Evolutionary conservation across 352 stramenopile species (phyloP).

Genomic region (Globisporangium perplexum): DNA sequence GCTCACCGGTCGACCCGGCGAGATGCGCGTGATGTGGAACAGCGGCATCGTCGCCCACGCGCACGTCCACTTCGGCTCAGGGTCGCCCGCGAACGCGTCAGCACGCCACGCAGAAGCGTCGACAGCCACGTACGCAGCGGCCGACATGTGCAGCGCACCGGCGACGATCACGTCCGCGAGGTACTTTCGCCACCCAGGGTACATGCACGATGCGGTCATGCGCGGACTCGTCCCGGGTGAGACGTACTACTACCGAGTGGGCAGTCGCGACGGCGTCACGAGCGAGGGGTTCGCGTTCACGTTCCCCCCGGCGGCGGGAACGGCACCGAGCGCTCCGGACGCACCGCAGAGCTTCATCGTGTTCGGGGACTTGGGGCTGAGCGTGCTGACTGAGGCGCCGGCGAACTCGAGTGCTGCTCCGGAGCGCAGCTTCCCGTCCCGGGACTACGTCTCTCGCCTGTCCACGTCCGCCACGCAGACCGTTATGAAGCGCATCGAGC

Average conservation of each 20-base stretch:
- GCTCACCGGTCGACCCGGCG: conserved; percentile 9
- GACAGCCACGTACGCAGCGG: conserved; percentile 14
- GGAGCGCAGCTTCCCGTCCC: neutral
- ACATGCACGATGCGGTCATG: conserved; percentile 28
- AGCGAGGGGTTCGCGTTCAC: conserved; percentile 23
- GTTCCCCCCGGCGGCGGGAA: conserved; percentile 13
- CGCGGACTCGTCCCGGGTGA: conserved; percentile 13
- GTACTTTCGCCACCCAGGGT: conserved; percentile 29
- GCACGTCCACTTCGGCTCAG: conserved; percentile 27
- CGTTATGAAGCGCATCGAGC: neutral
- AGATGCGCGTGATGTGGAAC: conserved; percentile 58
- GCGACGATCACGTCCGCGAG: conserved; percentile 13
- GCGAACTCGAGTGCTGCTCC: neutral
- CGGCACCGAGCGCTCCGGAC: neutral
- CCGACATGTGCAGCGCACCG: conserved; percentile 22
- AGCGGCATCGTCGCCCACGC: conserved; percentile 29
- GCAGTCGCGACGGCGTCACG: conserved; percentile 24
- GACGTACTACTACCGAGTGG: conserved; percentile 30
- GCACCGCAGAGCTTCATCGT: conserved; percentile 18
- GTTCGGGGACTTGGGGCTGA: conserved; percentile 27
- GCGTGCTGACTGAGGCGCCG: conserved; percentile 2
- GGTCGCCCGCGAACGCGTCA: neutral
- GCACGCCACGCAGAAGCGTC: neutral
- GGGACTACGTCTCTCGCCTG: neutral
- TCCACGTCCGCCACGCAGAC: neutral